Percentiles rank a stretch among this genome's conserved stretches.
Evolutionary conservation across 306 rosid genomes (phyloP).

Genomic region (Alnus rubra): DNA sequence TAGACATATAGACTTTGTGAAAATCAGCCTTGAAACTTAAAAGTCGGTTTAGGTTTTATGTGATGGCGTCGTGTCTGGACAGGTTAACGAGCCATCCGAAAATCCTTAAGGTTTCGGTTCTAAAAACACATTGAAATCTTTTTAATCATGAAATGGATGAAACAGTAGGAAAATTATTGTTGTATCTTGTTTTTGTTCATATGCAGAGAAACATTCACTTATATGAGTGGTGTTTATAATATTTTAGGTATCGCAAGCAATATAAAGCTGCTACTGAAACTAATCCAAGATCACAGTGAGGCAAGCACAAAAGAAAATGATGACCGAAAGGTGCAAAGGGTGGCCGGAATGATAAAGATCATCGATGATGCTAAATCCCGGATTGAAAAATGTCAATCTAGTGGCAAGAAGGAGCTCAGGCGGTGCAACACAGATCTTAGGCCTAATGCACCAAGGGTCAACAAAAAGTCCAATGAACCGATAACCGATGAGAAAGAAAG

Average conservation of each 20-base stretch:
- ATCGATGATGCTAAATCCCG: constrained; percentile 69
- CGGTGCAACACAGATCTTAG: constrained; percentile 75
- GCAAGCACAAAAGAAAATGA: constrained; percentile 50
- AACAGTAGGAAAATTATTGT: no score
- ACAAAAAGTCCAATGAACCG: constrained; percentile 48
- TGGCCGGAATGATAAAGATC: constrained; percentile 73
- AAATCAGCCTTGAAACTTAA: no score
- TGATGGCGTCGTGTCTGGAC: no score
- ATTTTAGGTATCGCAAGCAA: constrained; percentile 59
- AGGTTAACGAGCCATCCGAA: no score
- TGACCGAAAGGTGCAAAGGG: constrained; percentile 64
- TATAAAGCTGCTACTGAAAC: constrained; percentile 66
- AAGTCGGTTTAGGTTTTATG: no score
- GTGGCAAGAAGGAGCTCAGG: constrained; percentile 57
- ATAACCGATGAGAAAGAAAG: constrained; percentile 72
- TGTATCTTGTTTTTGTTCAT: no score
- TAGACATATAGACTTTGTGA: neutral
- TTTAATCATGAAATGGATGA: no score
- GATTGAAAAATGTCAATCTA: constrained; percentile 54
- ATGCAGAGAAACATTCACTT: no score
- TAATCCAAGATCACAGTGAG: constrained; percentile 77
- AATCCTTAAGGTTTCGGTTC: no score
- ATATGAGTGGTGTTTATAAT: no score
- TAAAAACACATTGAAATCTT: no score
- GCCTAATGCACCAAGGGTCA: constrained; percentile 49